phyloP scores from a whole-genome alignment of 208 protist genomes.

The Herpetomonas muscarum region DNA sequence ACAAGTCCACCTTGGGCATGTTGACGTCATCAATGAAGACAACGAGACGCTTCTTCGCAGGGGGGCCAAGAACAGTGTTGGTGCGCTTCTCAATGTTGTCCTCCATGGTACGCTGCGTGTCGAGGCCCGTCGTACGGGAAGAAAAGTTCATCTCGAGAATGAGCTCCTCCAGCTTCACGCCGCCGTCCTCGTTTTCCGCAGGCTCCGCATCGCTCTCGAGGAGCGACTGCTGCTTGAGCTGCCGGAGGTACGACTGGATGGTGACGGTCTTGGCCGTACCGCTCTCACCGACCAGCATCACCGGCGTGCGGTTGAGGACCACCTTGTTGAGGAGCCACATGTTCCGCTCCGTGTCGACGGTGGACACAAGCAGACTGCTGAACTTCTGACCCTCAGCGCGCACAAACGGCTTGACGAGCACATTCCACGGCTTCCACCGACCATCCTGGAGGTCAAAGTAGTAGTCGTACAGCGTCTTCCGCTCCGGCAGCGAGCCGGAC shows the following conservation, averaged over 20 bases:
- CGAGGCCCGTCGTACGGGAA: slow-evolving; percentile 93
- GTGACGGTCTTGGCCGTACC: slow-evolving; percentile 99
- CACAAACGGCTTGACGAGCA: slow-evolving; percentile 90
- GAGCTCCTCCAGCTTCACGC: slow-evolving; percentile 85
- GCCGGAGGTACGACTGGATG: slow-evolving; percentile 93
- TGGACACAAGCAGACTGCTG: slow-evolving; percentile 97
- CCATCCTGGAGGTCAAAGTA: slow-evolving; percentile 93
- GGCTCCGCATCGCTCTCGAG: background rate
- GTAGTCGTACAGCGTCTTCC: slow-evolving; percentile 97
- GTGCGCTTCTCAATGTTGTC: slow-evolving; percentile 97
- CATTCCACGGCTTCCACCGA: slow-evolving; percentile 96
- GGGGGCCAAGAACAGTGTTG: slow-evolving; percentile 94
- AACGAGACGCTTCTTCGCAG: slow-evolving; percentile 94
- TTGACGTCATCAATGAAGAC: slow-evolving; percentile 99
- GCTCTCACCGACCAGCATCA: slow-evolving; percentile 96
- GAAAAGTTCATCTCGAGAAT: slow-evolving; percentile 97
- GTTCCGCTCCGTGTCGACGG: slow-evolving; percentile 98
- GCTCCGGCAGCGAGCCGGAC: slow-evolving; percentile 85
- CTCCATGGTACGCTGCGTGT: slow-evolving; percentile 96
- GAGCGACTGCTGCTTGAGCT: slow-evolving; percentile 76
- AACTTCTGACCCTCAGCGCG: slow-evolving; percentile 88
- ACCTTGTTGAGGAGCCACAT: slow-evolving; percentile 96
- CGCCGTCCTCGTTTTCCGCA: slow-evolving; percentile 24
- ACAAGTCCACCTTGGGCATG: slow-evolving; percentile 98
- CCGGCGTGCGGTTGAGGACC: slow-evolving; percentile 85